A percentile compares a stretch with the other conserved stretches of the same genome.
Evolutionary conservation across 1,284 basidiomycete species (phyloP).

Genomic region (Irpex sp.): DNA sequence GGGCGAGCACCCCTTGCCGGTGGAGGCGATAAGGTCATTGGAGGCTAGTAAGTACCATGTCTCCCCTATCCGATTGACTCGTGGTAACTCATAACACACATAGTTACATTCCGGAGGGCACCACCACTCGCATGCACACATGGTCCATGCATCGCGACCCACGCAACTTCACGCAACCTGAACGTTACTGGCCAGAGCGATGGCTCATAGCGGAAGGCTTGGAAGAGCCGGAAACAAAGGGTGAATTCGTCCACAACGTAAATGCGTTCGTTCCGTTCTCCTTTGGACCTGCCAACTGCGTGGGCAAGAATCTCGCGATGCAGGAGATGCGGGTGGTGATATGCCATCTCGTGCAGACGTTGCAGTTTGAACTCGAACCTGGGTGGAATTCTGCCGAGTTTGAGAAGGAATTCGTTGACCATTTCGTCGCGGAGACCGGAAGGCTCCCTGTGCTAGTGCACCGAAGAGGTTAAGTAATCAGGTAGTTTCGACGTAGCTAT

Average conservation of each 20-base stretch:
- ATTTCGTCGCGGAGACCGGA: background rate
- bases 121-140: background rate
- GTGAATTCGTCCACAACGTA: slow-evolving; percentile 1
- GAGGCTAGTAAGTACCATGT: background rate
- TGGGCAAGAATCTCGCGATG: slow-evolving; percentile 22
- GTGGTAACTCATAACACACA: background rate
- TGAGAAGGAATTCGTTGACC: background rate
- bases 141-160: slow-evolving; percentile 5
- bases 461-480: too few relatives aligned
- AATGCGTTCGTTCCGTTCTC: slow-evolving; percentile 10
- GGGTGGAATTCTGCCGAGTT: slow-evolving; percentile 16
- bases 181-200: slow-evolving; percentile 11
- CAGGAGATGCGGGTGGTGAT: slow-evolving; percentile 22
- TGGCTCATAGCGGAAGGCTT: slow-evolving; percentile 9
- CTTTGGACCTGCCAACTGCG: slow-evolving; percentile 20
- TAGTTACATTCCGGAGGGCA: slow-evolving; percentile 7
- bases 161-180: slow-evolving; percentile 9
- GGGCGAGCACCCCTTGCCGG: slow-evolving; percentile 1
- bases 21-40: background rate
- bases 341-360: slow-evolving; percentile 22
- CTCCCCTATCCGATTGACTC: background rate
- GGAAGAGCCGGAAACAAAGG: background rate
- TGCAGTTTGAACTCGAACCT: slow-evolving; percentile 14
- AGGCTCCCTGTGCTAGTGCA: background rate
- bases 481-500: too few relatives aligned